Evolutionary conservation across 495 filamentous ascomycete species (phyloP).

Genomic region (Penicillium daleae): DNA sequence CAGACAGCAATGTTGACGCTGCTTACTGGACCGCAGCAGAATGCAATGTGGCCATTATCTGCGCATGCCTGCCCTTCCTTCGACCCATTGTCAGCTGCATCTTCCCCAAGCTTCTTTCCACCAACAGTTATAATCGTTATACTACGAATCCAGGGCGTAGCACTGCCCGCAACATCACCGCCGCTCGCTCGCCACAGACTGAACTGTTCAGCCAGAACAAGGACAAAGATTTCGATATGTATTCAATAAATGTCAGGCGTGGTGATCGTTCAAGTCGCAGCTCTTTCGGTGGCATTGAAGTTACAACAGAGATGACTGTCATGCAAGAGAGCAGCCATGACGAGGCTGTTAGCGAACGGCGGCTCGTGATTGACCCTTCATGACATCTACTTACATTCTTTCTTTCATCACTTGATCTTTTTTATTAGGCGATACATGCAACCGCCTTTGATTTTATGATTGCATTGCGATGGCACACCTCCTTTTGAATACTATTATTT

Average conservation of each 20-base stretch:
- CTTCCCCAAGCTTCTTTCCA: conserved; percentile 66
- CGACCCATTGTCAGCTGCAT: conserved; percentile 79
- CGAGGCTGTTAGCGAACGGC: conserved; percentile 28
- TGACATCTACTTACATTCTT: conserved; percentile 11
- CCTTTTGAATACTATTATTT: not conserved
- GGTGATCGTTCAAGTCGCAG: conserved; percentile 20
- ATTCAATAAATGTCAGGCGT: conserved; percentile 39
- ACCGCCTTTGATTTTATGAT: conserved; percentile 11
- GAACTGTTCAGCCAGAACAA: conserved; percentile 30
- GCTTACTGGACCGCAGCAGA: conserved; percentile 82
- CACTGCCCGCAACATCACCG: conserved; percentile 19
- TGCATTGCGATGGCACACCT: conserved; percentile 17
- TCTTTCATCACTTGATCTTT: not conserved
- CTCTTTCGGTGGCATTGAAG: conserved; percentile 36
- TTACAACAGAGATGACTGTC: conserved; percentile 41
- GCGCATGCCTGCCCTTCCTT: conserved; percentile 80
- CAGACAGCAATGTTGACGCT: conserved; percentile 55
- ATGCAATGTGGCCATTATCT: conserved; percentile 81
- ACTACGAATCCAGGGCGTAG: conserved; percentile 22
- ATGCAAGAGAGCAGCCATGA: conserved; percentile 31
- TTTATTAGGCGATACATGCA: not conserved
- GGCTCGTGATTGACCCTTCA: conserved; percentile 31
- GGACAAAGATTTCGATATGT: conserved; percentile 38
- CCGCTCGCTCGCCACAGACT: conserved; percentile 23
- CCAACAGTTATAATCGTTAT: conserved; percentile 35